Evolutionary conservation across 208 protist genomes (phyloP), one percentile per base, ranked within the genome.

Genomic region (Naegleria gruberi): DNA sequence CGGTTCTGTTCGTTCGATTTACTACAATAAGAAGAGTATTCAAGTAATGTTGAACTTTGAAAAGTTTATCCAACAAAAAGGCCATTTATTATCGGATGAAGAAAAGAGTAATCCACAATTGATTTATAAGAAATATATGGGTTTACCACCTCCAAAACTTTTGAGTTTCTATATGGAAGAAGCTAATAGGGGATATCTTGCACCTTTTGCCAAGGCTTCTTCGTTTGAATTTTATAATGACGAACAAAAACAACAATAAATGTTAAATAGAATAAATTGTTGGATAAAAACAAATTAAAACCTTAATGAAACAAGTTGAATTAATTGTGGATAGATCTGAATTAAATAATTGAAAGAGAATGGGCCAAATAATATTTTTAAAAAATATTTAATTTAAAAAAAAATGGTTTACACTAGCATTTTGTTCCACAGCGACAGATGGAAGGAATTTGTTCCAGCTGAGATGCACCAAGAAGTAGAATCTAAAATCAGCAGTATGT

Each of bases 141-240:
- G 34, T n/a, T n/a, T 88, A 8, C 84, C 84, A 37, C 84, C 84
- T 43, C 84, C 84, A 88, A 88, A 88, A 26, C 44, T 88, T 41
- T 88, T 55, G 12, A 23, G 1, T 34, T 88, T 73, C 30, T 88
- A 88, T 41, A 65, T 88, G 84, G 65, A 42, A 6, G 30, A 55
- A 7, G 45, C 34, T 30, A 65, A 46, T 23, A 47, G 84, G 42
- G 84, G 84, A 40, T 88, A 88, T 88, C 26, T 88, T 23, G 45
- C 45, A 37, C 10, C 19, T 37, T 77, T 77, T 77, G n/a, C 65
- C 10, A 30, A 77, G 30, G 65, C 65, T 37, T 30, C 30, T 37
- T 37, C 26, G 26, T 77, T 77, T 77, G 65, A 77, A 77, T 77
- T 77, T 77, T 77, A 77, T 77, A 77, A 77, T 37, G 17, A 37